Conservation (phyloP, 352 stramenopile genomes). For the Globisporangium splendens region DNA sequence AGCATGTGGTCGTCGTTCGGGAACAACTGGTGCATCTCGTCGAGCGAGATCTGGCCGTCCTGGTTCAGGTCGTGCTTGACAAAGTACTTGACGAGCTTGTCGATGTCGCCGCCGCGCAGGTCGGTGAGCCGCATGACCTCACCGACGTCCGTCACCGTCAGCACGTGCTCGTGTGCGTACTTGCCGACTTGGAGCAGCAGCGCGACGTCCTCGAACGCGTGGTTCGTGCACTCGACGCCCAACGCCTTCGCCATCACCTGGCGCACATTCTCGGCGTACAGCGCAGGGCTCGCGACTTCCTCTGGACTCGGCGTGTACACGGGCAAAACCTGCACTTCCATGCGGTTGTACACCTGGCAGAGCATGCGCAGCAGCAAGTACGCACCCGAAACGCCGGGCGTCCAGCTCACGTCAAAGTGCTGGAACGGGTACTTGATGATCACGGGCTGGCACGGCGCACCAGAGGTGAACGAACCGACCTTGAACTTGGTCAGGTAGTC, state of each 20-base stretch:
- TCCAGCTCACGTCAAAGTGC: constrained; percentile 75
- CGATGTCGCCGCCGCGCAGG: constrained; percentile 36
- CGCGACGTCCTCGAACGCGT: constrained; percentile 71
- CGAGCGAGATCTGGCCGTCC: constrained; percentile 61
- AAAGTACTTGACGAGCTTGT: constrained; percentile 58
- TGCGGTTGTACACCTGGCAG: constrained; percentile 64
- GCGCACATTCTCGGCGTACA: constrained; percentile 61
- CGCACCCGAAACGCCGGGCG: constrained; percentile 41
- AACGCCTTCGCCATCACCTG: constrained; percentile 51
- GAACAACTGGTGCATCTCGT: constrained; percentile 56
- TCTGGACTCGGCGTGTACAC: constrained; percentile 42
- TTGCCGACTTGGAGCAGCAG: constrained; percentile 50
- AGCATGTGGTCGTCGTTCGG: constrained; percentile 40
- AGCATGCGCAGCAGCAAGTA: constrained; percentile 60
- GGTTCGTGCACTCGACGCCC: constrained; percentile 56
- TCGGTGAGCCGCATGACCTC: constrained; percentile 52
- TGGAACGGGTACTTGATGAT: constrained; percentile 62
- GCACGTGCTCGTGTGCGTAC: constrained; percentile 55
- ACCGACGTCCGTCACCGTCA: constrained; percentile 49
- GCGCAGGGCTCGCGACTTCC: constrained; percentile 37
- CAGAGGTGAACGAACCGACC: constrained; percentile 61
- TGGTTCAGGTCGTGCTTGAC: constrained; percentile 47
- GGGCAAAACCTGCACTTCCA: constrained; percentile 59
- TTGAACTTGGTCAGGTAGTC: constrained; percentile 74
- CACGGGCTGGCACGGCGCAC: constrained; percentile 53